phyloP scores from a whole-genome alignment of 768 basidiomycete species.

The Rubroboletus satanas region DNA sequence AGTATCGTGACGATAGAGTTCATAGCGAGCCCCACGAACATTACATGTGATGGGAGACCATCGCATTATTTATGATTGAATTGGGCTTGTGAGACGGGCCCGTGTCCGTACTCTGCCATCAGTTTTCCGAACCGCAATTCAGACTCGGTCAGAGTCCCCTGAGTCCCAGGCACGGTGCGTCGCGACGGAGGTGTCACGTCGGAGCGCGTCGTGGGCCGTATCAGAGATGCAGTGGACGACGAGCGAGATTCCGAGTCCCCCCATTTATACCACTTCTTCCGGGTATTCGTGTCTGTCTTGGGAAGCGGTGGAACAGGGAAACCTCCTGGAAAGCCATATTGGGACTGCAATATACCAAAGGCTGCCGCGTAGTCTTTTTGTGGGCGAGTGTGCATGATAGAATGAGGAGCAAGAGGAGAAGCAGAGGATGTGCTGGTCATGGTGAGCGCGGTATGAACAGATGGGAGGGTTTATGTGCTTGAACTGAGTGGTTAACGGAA shows the following conservation, averaged over 20 bases:
- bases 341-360: constrained; percentile 19
- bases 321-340: constrained; percentile 20
- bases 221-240: constrained; percentile 17
- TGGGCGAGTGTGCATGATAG: constrained; percentile 2
- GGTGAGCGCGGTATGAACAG: not conserved
- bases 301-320: not conserved
- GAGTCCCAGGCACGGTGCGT: not conserved
- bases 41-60: not conserved
- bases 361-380: constrained; percentile 25
- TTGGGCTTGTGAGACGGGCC: not conserved
- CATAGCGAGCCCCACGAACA: not conserved
- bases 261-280: constrained; percentile 24
- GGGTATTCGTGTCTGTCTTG: not conserved
- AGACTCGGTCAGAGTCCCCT: not conserved
- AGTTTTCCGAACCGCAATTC: not conserved
- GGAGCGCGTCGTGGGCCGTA: not conserved
- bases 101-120: constrained; percentile 2
- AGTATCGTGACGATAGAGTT: not conserved
- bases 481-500: not conserved
- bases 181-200: not conserved
- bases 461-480: not conserved
- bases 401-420: not conserved
- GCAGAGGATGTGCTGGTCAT: not conserved
- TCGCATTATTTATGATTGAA: not conserved
- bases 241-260: constrained; percentile 3